Conservation (phyloP, 2,329 filamentous ascomycete species). For the Aspergillus sp. region DNA sequence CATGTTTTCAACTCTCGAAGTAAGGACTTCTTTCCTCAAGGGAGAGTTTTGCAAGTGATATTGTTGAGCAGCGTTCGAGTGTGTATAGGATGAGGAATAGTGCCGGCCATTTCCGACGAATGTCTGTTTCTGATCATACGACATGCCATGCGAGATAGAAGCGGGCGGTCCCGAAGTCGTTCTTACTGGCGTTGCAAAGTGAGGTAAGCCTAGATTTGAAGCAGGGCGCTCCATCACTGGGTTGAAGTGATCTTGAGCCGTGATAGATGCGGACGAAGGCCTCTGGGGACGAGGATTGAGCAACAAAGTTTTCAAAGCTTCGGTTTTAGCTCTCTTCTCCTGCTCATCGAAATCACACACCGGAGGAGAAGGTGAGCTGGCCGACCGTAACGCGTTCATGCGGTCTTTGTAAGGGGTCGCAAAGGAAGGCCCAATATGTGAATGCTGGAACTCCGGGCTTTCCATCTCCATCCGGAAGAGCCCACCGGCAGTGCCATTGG, state of each 20-base stretch:
- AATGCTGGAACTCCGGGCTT: slow-evolving; percentile 54
- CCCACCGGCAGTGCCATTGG: slow-evolving; percentile 53
- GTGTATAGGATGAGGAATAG: slow-evolving; percentile 26
- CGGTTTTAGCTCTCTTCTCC: slow-evolving; percentile 45
- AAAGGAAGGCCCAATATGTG: slow-evolving; percentile 65
- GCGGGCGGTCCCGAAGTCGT: slow-evolving; percentile 38
- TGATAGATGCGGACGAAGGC: slow-evolving; percentile 35
- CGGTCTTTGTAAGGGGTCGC: slow-evolving; percentile 58
- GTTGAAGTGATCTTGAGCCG: slow-evolving; percentile 22
- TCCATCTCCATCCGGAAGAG: slow-evolving; percentile 72
- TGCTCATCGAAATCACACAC: slow-evolving; percentile 36
- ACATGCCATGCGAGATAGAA: slow-evolving; percentile 22
- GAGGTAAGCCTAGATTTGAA: slow-evolving; percentile 26
- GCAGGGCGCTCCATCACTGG: slow-evolving; percentile 21
- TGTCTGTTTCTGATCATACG: slow-evolving; percentile 20
- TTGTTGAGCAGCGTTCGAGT: slow-evolving; percentile 25
- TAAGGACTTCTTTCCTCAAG: slow-evolving; percentile 34
- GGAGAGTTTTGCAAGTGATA: slow-evolving; percentile 33
- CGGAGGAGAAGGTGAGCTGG: slow-evolving; percentile 35
- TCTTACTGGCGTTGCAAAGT: slow-evolving; percentile 35
- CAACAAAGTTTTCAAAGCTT: slow-evolving; percentile 49
- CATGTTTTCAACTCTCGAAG: slow-evolving; percentile 21
- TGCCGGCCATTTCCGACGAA: slow-evolving; percentile 21
- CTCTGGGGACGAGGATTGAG: slow-evolving; percentile 45
- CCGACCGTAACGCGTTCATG: slow-evolving; percentile 46